Base-by-base conservation (phyloP, 768 basidiomycete species). In the Leccinellum albellum region DNA sequence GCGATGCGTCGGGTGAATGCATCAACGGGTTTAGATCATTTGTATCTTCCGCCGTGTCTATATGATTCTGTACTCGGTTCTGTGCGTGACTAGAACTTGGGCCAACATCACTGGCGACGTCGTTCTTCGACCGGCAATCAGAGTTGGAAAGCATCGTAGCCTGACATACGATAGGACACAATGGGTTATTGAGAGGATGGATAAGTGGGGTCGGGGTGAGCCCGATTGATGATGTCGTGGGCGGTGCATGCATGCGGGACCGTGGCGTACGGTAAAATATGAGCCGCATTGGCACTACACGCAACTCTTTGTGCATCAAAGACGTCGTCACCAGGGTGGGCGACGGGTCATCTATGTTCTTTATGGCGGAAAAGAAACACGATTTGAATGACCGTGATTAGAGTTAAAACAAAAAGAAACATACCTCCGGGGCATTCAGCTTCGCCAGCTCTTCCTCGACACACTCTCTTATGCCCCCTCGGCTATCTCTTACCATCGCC, bases 271-370 rank as follows among this genome's bases (percentile, higher is more conserved):
- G 72, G 59, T 78, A 78, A 37, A 79, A 64, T n/a, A 70, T 62
- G 44, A 78, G 63, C 17, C 70, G 71, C 17, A 74, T 72, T 7
- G 60, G 61, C 2, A 74, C 66, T 4, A 49, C 14, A 15, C 60
- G 61, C 3, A 70, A 71, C 24, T 76, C 75, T 63, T 77, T 80
- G 58, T 71, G 74, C 50, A 66, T 56, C 66, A 86, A 66, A 46
- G 68, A 67, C 48, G 70, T 64, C 8, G 55, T 62, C 51, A 71
- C 54, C 28, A 69, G 45, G 17, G 57, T 67, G 0, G 63, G 60
- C 14, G 59, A 58, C 24, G 62, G 61, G 20, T 71, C 67, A 6
- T 12, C 55, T 51, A 46, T 33, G n/a, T 29, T 24, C 23, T 17
- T 47, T 23, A n/a, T 20, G 20, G 13, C 5, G 6, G 9, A 15